phyloP scores from a whole-genome alignment of 768 basidiomycete species.

The Dictyophora rubrovolvata region DNA sequence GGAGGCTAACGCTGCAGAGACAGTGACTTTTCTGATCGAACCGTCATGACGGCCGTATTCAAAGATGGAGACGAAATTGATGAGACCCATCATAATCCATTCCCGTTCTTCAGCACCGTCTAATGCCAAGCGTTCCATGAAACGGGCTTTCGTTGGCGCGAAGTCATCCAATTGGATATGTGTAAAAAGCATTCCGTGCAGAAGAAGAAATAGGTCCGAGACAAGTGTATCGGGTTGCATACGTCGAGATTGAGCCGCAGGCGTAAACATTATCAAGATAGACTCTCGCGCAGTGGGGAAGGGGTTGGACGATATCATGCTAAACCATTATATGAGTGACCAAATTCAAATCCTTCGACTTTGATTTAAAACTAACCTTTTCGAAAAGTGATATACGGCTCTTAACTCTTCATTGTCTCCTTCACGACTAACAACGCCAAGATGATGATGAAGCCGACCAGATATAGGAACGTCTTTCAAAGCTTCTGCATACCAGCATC shows the following conservation, averaged over 20 bases:
- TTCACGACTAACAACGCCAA: constrained; percentile 81
- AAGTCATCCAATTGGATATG: constrained; percentile 93
- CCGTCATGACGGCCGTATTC: constrained; percentile 75
- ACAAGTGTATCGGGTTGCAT: constrained; percentile 63
- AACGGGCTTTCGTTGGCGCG: constrained; percentile 64
- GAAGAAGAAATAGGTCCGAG: constrained; percentile 76
- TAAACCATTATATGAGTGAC: constrained; percentile 21
- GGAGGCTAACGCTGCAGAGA: neutral
- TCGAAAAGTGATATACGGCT: constrained; percentile 87
- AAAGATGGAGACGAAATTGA: constrained; percentile 72
- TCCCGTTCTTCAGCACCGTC: constrained; percentile 75
- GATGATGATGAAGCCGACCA: constrained; percentile 88
- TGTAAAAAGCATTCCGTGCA: constrained; percentile 97
- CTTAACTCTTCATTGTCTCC: constrained; percentile 72
- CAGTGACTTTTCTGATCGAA: constrained; percentile 2
- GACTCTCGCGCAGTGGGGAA: constrained; percentile 86
- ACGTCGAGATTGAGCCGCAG: constrained; percentile 59
- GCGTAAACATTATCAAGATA: constrained; percentile 80
- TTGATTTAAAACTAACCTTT: constrained; percentile 52
- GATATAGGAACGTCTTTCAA: constrained; percentile 86
- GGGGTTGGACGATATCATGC: constrained; percentile 86
- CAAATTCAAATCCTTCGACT: constrained; percentile 9
- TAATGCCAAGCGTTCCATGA: constrained; percentile 77
- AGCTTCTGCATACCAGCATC: constrained; percentile 88
- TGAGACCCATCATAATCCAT: constrained; percentile 94